Evolutionary conservation across 2,329 filamentous ascomycete species (phyloP).

Genomic region (Monilinia vaccinii-corymbosi): DNA sequence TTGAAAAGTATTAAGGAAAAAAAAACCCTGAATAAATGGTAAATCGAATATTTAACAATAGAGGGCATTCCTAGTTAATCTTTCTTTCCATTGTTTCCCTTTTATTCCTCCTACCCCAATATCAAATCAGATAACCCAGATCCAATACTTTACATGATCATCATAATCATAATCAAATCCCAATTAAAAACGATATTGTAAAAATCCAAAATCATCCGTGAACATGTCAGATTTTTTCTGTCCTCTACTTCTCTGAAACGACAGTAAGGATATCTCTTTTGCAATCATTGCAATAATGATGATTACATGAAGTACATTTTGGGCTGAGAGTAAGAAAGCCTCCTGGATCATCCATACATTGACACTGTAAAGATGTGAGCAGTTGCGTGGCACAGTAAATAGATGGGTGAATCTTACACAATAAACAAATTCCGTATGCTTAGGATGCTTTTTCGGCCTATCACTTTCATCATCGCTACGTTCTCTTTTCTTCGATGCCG

Average conservation of each 20-base stretch:
- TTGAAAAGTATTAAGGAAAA: background rate
- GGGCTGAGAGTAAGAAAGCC: constrained; percentile 14
- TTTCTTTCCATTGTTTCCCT: background rate
- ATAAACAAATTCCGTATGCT: constrained; percentile 13
- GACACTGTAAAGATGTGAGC: constrained; percentile 15
- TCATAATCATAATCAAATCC: background rate
- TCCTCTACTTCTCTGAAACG: background rate
- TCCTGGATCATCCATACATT: constrained; percentile 17
- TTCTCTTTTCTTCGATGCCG: constrained; percentile 9
- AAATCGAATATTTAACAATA: too few relatives aligned
- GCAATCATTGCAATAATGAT: constrained; percentile 16
- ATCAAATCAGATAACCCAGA: background rate
- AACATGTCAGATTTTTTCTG: background rate
- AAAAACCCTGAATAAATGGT: background rate
- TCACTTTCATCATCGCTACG: constrained; percentile 5
- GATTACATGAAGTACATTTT: constrained; percentile 11
- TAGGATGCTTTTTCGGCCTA: constrained; percentile 12
- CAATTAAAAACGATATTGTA: background rate
- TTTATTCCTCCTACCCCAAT: background rate
- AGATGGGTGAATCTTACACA: constrained; percentile 16
- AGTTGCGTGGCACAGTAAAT: background rate
- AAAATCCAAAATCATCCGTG: background rate
- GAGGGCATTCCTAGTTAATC: background rate
- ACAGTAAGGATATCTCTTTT: background rate
- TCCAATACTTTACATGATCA: constrained; percentile 1